These are phyloP conservation scores for Colletotrichum chrysophilum DNA, from an alignment of 2,329 filamentous ascomycete genomes.

Conservation along the genomic window DNA sequence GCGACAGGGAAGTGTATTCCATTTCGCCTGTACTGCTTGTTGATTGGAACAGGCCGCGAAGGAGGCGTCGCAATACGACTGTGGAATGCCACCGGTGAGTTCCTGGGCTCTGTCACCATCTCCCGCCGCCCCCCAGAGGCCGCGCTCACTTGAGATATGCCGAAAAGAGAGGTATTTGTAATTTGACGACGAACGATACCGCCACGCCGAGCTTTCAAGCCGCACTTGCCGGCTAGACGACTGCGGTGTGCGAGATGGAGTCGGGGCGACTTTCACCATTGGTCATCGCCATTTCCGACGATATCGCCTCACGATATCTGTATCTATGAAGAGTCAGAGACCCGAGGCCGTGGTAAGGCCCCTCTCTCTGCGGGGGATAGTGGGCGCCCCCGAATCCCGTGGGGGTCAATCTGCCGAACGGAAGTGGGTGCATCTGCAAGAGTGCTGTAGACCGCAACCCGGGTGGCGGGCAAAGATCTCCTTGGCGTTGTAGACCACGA, in stretches of 20 bases:
- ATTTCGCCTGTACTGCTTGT: background rate
- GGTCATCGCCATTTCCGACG: background rate
- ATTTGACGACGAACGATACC: background rate
- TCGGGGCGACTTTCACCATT: background rate
- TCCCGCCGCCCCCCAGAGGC: background rate
- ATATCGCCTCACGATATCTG: background rate
- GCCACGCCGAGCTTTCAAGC: background rate
- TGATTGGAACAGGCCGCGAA: background rate
- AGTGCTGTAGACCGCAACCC: background rate
- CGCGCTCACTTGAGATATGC: background rate
- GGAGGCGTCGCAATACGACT: background rate
- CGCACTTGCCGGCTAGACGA: background rate
- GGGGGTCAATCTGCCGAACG: background rate
- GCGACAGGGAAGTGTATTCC: background rate
- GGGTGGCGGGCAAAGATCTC: background rate
- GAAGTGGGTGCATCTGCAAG: background rate
- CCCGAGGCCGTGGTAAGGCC: background rate
- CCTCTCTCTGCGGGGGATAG: background rate
- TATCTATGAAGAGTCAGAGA: background rate
- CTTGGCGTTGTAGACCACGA: background rate
- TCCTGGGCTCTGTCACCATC: background rate
- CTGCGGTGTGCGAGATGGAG: background rate
- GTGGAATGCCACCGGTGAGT: background rate
- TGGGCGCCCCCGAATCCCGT: background rate
- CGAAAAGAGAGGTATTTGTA: background rate